phyloP scores from a whole-genome alignment of 106 monocot species.

The Amphibolis antarctica region DNA sequence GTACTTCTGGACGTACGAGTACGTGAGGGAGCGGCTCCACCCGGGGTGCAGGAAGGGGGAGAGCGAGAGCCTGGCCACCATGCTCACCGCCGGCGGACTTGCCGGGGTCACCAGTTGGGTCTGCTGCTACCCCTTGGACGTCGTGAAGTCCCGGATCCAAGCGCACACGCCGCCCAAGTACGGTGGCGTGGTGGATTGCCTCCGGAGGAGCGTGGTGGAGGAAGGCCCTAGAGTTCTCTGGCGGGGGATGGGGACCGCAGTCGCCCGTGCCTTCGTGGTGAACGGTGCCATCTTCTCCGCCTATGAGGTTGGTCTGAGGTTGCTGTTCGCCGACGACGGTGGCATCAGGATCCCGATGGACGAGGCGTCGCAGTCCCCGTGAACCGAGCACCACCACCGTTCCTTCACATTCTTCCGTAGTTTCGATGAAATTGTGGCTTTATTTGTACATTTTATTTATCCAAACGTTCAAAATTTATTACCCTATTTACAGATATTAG shows the following conservation, averaged over 20 bases:
- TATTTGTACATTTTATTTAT: too few relatives aligned
- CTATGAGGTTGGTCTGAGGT: constrained; percentile 70
- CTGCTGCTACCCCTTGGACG: constrained; percentile 80
- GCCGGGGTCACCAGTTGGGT: constrained; percentile 91
- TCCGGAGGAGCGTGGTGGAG: constrained; percentile 60
- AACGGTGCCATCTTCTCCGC: constrained; percentile 92
- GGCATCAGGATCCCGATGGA: constrained; percentile 28
- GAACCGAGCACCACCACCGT: too few relatives aligned
- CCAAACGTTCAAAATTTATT: too few relatives aligned
- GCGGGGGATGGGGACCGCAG: constrained; percentile 82
- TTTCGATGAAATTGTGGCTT: too few relatives aligned
- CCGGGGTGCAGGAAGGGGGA: constrained; percentile 58
- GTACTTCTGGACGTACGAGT: constrained; percentile 90
- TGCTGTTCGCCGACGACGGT: constrained; percentile 32
- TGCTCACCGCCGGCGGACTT: constrained; percentile 75
- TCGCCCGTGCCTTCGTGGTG: constrained; percentile 75
- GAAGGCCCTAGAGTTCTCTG: constrained; percentile 74
- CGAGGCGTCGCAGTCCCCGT: constrained; percentile 19
- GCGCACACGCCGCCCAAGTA: constrained; percentile 52
- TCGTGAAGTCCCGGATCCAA: constrained; percentile 82
- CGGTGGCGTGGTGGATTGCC: constrained; percentile 71
- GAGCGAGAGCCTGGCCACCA: constrained; percentile 56
- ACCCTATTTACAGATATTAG: too few relatives aligned
- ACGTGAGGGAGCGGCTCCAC: constrained; percentile 45
- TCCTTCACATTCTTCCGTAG: too few relatives aligned